phyloP scores from a whole-genome alignment of 805 yeast species.

The Kazachstania kunashirensis region DNA sequence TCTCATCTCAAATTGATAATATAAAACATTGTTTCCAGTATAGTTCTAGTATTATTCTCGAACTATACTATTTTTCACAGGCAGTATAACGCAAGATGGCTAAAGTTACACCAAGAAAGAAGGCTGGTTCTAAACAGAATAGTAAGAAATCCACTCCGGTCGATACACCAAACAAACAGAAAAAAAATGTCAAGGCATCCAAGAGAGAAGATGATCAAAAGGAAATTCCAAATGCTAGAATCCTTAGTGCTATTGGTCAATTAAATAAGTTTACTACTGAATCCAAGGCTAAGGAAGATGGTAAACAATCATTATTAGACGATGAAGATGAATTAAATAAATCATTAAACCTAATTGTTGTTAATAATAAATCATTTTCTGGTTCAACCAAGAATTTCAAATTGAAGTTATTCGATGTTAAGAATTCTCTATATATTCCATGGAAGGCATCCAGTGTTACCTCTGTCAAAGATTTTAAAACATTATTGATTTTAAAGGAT shows the following conservation, averaged over 20 bases:
- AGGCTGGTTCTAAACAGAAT: background rate
- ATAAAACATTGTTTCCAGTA: background rate
- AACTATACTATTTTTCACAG: too few relatives aligned
- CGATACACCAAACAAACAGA: conserved; percentile 15
- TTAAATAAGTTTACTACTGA: conserved; percentile 44
- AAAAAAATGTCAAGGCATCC: conserved; percentile 7
- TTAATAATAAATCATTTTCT: conserved; percentile 55
- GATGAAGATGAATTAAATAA: conserved; percentile 41
- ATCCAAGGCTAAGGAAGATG: conserved; percentile 13
- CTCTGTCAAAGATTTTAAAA: conserved; percentile 30
- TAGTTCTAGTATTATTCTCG: too few relatives aligned
- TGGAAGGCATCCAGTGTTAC: conserved; percentile 26
- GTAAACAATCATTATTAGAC: conserved; percentile 40
- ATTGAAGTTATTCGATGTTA: conserved; percentile 40
- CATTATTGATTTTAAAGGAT: conserved; percentile 31
- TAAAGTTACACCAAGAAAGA: conserved; percentile 5
- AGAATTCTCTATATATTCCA: conserved; percentile 23
- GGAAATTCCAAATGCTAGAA: conserved; percentile 24
- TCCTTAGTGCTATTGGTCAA: conserved; percentile 51
- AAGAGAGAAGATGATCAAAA: background rate
- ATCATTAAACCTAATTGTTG: conserved; percentile 49
- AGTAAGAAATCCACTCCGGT: conserved; percentile 8
- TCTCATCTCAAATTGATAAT: conserved; percentile 11
- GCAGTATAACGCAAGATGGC: conserved; percentile 4
- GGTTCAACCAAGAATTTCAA: conserved; percentile 44